Conservation (phyloP, 2,329 filamentous ascomycete genomes). For the Zelopaecilomyces penicillatus region DNA sequence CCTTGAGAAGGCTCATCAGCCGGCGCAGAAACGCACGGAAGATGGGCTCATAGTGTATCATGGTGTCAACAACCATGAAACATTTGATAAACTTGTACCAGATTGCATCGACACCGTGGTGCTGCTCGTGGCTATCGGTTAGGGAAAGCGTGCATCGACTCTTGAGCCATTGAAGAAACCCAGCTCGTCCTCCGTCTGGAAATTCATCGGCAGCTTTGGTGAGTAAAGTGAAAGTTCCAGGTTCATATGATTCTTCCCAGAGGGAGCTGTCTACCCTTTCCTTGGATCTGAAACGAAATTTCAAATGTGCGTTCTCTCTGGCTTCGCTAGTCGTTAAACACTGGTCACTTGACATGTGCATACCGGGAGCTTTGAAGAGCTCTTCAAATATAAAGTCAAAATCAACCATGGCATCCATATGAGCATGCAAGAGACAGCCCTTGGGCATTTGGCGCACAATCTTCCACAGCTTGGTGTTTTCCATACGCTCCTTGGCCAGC, state of each 20-base stretch:
- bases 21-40: slow-evolving; percentile 67
- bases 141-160: slow-evolving; percentile 62
- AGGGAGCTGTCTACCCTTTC: slow-evolving; percentile 42
- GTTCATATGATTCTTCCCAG: slow-evolving; percentile 58
- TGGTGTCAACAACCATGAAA: slow-evolving; percentile 63
- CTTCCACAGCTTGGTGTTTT: slow-evolving; percentile 74
- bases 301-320: slow-evolving; percentile 46
- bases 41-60: slow-evolving; percentile 86
- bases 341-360: slow-evolving; percentile 58
- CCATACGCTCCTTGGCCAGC: slow-evolving; percentile 77
- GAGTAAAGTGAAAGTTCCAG: slow-evolving; percentile 49
- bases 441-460: slow-evolving; percentile 86
- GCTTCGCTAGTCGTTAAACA: slow-evolving; percentile 47
- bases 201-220: slow-evolving; percentile 62
- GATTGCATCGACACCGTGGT: slow-evolving; percentile 74
- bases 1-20: slow-evolving; percentile 62
- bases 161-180: slow-evolving; percentile 72
- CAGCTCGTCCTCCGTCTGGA: slow-evolving; percentile 59
- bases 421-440: slow-evolving; percentile 75
- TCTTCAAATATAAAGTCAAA: slow-evolving; percentile 70
- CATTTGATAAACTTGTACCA: slow-evolving; percentile 74
- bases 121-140: slow-evolving; percentile 67
- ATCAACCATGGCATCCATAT: slow-evolving; percentile 87
- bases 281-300: slow-evolving; percentile 52
- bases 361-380: slow-evolving; percentile 61